Base-by-base conservation (phyloP, 1,284 basidiomycete genomes). In the Leccinum pseudoinsigne region DNA sequence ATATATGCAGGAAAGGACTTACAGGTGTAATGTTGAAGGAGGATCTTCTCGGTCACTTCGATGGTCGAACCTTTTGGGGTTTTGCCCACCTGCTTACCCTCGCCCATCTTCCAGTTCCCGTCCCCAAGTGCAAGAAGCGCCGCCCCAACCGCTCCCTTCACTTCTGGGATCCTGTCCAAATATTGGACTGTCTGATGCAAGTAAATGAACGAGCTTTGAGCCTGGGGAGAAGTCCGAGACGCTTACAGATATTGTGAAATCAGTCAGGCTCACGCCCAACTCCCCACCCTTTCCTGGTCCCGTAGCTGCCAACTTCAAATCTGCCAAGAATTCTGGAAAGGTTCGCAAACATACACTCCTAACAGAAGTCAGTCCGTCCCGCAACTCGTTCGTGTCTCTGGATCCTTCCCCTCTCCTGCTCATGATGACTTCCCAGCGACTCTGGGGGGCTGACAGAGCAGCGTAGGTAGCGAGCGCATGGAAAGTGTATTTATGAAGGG, bases 101-200 rank as follows among this genome's bases (percentile, higher is more conserved):
- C 90, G 4, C 92, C 91, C 91, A 93, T 93, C 75, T 86, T 90
- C 91, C 92, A 93, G 67, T 93, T 93, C 3, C 91, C 91, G 65
- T 93, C 91, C 1, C 91, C 91, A 1, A 93, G 81, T 1, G 85
- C 83, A 53, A 85, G 72, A 42, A 93, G 77, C 0, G 87, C 85
- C 2, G 88, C 79, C 1, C 82, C 83, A 11, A 86, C 89, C 0
- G 88, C 89, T 34, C 79, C 81, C 60, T 85, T 82, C 4, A 93
- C 87, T 51, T 87, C 84, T 1, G 89, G 88, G 5, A 93, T 76
- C 57, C 83, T 80, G 58, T 88, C 84, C 65, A 93, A 72, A 69
- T 91, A 93, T 55, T 83, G 80, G 9, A 89, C 81, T 0, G 87
- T 86, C 90, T 92, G 64, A 36, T 28, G 55, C 18, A 38, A 42